Evolutionary conservation across 2,329 filamentous ascomycete species (phyloP).

Genomic region (Paraconiothyrium sp.): DNA sequence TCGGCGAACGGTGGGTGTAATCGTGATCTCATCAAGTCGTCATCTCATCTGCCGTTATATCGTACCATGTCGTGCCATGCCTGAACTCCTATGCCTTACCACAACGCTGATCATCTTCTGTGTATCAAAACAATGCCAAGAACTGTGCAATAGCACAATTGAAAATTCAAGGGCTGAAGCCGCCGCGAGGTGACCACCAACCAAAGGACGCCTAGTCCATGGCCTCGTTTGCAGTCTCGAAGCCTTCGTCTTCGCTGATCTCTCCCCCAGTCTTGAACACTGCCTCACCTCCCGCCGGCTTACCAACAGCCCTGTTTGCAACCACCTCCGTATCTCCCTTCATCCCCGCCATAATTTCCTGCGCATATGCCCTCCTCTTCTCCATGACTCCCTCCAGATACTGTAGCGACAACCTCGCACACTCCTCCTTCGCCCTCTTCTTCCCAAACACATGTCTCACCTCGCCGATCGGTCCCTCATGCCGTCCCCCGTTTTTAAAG

Average conservation of each 20-base stretch:
- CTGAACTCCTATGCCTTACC: too few species aligned
- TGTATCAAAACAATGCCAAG: not conserved
- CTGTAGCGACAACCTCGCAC: conserved; percentile 53
- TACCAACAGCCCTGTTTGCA: conserved; percentile 1
- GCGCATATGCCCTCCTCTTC: conserved; percentile 28
- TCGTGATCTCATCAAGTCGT: not conserved
- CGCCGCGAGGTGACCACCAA: not conserved
- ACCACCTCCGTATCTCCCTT: conserved; percentile 15
- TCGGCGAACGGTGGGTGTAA: not conserved
- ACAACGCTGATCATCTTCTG: not conserved
- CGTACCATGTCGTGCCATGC: not conserved
- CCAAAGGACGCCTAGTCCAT: conserved; percentile 12
- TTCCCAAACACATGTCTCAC: conserved; percentile 57
- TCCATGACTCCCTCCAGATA: conserved; percentile 50
- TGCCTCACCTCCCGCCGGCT: conserved; percentile 10
- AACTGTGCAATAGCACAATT: not conserved
- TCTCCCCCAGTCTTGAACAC: not conserved
- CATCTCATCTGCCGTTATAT: not conserved
- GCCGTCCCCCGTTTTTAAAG: conserved; percentile 39
- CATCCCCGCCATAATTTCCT: conserved; percentile 28
- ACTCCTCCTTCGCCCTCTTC: conserved; percentile 60
- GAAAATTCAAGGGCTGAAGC: not conserved
- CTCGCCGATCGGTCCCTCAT: conserved; percentile 50
- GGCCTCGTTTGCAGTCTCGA: conserved; percentile 6
- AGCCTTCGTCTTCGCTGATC: conserved; percentile 8